phyloP scores from a whole-genome alignment of 176 grass and related monocot genomes.

The Aegilops tauschii region DNA sequence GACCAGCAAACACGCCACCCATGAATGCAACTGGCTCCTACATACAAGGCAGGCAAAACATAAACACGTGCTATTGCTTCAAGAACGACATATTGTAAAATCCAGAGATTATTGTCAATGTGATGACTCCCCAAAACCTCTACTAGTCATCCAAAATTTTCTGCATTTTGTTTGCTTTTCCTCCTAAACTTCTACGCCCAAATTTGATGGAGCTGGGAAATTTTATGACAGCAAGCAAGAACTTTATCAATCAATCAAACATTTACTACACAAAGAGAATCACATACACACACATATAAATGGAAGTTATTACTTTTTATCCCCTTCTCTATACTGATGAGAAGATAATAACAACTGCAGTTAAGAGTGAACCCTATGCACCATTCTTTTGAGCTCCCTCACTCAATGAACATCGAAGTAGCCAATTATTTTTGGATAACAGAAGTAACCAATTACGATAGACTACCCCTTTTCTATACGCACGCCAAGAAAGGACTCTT shows the following conservation, averaged over 20 bases:
- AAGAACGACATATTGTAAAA: not conserved
- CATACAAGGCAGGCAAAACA: not conserved
- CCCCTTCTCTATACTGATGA: not conserved
- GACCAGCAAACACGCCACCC: conserved; percentile 91
- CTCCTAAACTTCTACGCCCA: not conserved
- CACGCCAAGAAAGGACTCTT: not conserved
- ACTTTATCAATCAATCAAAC: not conserved
- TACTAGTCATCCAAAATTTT: not conserved
- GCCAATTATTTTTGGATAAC: not conserved
- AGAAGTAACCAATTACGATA: not conserved
- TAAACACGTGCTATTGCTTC: not conserved
- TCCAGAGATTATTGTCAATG: not conserved
- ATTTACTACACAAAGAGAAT: not conserved
- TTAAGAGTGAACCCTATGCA: not conserved
- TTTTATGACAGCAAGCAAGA: not conserved
- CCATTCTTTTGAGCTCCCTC: not conserved
- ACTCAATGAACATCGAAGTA: not conserved
- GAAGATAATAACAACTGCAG: not conserved
- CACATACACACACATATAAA: not conserved
- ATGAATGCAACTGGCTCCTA: conserved; percentile 95
- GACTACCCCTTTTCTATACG: not conserved
- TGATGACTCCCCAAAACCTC: not conserved
- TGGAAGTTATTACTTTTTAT: not conserved
- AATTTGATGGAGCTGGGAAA: not conserved
- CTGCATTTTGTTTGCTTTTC: not conserved